Evolutionary conservation across 441 rosid genomes (phyloP), one percentile per base, ranked within the genome.

Genomic region (Rhodomyrtus psidioides): DNA sequence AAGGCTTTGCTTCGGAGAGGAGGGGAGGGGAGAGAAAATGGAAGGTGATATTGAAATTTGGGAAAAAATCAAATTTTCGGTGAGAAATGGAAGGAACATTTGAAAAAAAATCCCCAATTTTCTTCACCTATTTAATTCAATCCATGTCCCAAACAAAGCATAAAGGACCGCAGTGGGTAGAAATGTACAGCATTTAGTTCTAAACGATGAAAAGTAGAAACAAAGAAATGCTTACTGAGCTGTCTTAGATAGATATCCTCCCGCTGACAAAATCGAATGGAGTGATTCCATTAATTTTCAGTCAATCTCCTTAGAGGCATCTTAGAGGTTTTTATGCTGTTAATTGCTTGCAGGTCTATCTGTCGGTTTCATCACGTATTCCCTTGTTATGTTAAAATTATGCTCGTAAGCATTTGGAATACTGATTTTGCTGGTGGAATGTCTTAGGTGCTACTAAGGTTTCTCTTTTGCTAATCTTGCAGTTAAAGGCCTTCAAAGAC

Each of bases 401-500:
- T 16, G 3, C 13, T 3, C 46, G 30, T 53, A 82, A 30, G 44
- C 79, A 70, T 70, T 39, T 70, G 79, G 49, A 21, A 39, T 39
- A 70, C 49, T 5, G 5, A 21, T 39, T 70, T 34, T 21, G 49
- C n/a, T 70, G 79, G 24, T 70, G 49, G 46, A 70, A 70, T 39
- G n/a, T 87, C 53, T 83, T 27, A 34, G 59, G 53, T 82, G 26
- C 56, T 28, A 88, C 91, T 85, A 82, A 46, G 39, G 58, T 86
- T 83, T 65, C 85, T 54, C 85, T 60, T 83, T 57, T 88, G 55
- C 56, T 87, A 28, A 87, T 91, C 87, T 88, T 93, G 86, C 93
- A 97, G 99, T 94, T 86, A 95, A 91, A 92, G 95, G 91, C 86
- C 85, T 96, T 81, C 93, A 91, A 83, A 94, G 90, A 87, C 89